Evolutionary conservation across 495 filamentous ascomycete species (phyloP), one percentile per base, ranked within the genome.

Genomic region (Astrocystis sublimbata): DNA sequence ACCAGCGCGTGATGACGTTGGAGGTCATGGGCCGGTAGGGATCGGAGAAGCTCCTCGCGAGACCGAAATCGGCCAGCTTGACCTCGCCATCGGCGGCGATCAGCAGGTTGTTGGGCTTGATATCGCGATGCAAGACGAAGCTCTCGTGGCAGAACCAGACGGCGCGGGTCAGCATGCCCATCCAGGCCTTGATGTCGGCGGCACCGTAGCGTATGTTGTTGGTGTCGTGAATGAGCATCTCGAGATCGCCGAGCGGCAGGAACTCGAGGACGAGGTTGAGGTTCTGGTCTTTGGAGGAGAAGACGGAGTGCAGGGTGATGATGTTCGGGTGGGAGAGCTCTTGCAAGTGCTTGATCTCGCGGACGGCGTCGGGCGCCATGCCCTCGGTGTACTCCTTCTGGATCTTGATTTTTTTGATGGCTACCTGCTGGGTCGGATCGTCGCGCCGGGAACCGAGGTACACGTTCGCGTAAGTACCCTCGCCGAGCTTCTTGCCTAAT

Each of bases 351-450:
- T 94, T 96, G 69, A 98, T 86, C 79, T 99, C 96, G 61, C 96
- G 92, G 64, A 98, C 88, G 15, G 93, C 91, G 75, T 99, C 96
- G 79, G 93, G 91, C 13, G 90, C 85, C 66, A 99, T 85, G 58
- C 96, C 96, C 71, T 97, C 92, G 0, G 74, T 78, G 69, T 83
- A 84, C 69, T 96, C 92, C 13, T 88, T 85, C 69, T 93, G 91
- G 67, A 96, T 83, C 74, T 97, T 98, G 79, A 99, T 96, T 78
- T 97, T 98, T 71, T 99, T 99, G 73, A 99, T 97, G 58, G 96
- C 96, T 46, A 99, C 90, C 24, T 85, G 80, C 9, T 82, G 78
- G 15, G 82, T 80, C 1, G 90, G 88, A 65, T 93, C 85, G 65
- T 68, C 68, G 52, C 84, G 83, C 42, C 91, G 79, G 73, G 91